Evolutionary conservation across 1,284 basidiomycete species (phyloP).

Genomic region (Malassezia cuniculi): DNA sequence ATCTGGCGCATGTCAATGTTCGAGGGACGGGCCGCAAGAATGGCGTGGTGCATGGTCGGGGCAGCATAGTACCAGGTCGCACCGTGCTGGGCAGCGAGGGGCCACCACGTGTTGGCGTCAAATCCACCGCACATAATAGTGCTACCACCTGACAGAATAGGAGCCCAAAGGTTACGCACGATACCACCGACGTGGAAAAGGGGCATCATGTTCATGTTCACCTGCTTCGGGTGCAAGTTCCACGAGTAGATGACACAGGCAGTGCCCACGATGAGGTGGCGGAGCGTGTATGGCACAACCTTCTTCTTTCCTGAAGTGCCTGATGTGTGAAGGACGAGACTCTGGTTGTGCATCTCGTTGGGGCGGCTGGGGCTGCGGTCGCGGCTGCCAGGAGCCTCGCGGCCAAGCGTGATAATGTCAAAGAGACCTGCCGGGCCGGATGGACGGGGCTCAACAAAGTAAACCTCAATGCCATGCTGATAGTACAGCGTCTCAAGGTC

Average conservation of each 20-base stretch:
- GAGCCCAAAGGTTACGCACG: conserved; percentile 42
- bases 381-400: conserved; percentile 11
- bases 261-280: conserved; percentile 42
- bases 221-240: conserved; percentile 37
- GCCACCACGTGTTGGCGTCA: conserved; percentile 43
- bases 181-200: conserved; percentile 46
- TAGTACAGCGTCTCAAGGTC: conserved; percentile 26
- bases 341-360: conserved; percentile 37
- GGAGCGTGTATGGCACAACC: conserved; percentile 43
- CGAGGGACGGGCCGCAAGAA: conserved; percentile 38
- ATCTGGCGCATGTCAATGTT: conserved; percentile 29
- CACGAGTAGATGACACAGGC: conserved; percentile 42
- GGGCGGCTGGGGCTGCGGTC: conserved; percentile 23
- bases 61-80: conserved; percentile 45
- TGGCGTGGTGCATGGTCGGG: conserved; percentile 45
- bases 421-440: conserved; percentile 40
- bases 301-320: conserved; percentile 45
- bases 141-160: conserved; percentile 39
- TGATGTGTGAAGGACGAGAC: conserved; percentile 43
- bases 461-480: conserved; percentile 40
- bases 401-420: conserved; percentile 31
- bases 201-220: conserved; percentile 46
- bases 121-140: conserved; percentile 45
- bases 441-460: conserved; percentile 34
- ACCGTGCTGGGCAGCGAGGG: conserved; percentile 36